Evolutionary conservation across 2,329 filamentous ascomycete species (phyloP).

Genomic region (Fusarium circinatum): DNA sequence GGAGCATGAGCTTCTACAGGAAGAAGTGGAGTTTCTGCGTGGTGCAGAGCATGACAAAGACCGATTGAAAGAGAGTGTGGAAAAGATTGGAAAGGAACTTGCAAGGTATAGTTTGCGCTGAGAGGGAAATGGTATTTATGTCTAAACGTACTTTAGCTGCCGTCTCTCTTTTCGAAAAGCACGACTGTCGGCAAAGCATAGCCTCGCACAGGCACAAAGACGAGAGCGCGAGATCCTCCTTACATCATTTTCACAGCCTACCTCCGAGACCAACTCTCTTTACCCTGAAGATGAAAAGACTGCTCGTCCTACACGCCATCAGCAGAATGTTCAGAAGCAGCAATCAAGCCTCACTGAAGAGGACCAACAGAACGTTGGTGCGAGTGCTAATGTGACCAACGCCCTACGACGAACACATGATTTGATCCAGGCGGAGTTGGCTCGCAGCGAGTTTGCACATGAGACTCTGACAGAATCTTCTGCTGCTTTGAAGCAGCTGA

Average conservation of each 20-base stretch:
- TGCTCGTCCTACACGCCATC: slow-evolving; percentile 38
- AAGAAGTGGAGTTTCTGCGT: slow-evolving; percentile 79
- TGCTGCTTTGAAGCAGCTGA: slow-evolving; percentile 80
- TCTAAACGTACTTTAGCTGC: slow-evolving; percentile 52
- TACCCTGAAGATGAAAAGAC: slow-evolving; percentile 39
- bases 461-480: slow-evolving; percentile 88
- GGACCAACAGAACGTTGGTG: slow-evolving; percentile 77
- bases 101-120: slow-evolving; percentile 63
- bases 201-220: slow-evolving; percentile 76
- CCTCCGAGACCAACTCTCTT: slow-evolving; percentile 48
- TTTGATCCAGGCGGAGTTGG: slow-evolving; percentile 85
- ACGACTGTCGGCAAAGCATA: slow-evolving; percentile 80
- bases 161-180: slow-evolving; percentile 82
- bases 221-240: slow-evolving; percentile 82
- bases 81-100: slow-evolving; percentile 75
- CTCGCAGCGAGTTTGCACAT: slow-evolving; percentile 87
- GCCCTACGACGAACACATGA: slow-evolving; percentile 87
- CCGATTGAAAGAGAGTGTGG: slow-evolving; percentile 72
- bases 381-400: slow-evolving; percentile 84
- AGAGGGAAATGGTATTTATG: not conserved
- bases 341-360: slow-evolving; percentile 64
- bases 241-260: slow-evolving; percentile 66
- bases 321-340: slow-evolving; percentile 45
- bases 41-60: slow-evolving; percentile 67
- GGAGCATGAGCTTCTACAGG: slow-evolving; percentile 81